phyloP scores from a whole-genome alignment of 179 eudicot species.

The Actinidia chinensis region DNA sequence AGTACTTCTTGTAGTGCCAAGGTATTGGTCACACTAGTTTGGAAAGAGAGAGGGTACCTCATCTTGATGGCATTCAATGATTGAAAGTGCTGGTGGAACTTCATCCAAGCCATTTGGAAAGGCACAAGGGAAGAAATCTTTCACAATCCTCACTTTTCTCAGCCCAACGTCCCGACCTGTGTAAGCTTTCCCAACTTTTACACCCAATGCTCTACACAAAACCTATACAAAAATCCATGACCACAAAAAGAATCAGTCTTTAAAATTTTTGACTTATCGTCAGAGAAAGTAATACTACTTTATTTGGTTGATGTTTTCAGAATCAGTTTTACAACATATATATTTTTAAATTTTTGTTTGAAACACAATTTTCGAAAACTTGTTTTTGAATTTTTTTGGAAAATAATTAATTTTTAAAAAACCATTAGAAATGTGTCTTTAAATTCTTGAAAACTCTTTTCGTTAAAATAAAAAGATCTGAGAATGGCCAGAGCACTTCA shows the following conservation, averaged over 20 bases:
- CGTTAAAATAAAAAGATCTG: neutral
- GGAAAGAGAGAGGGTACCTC: constrained; percentile 26
- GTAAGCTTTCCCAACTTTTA: constrained; percentile 44
- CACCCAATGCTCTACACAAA: constrained; percentile 52
- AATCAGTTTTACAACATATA: no score
- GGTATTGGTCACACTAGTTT: no score
- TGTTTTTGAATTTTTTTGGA: neutral
- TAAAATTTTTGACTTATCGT: no score
- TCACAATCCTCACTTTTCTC: constrained; percentile 33
- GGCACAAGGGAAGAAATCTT: constrained; percentile 20
- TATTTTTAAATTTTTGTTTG: neutral
- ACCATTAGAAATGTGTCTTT: neutral
- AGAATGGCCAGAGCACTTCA: no score
- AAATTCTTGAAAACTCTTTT: neutral
- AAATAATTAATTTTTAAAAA: neutral
- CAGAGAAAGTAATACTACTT: no score
- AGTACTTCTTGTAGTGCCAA: no score
- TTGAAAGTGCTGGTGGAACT: constrained; percentile 21
- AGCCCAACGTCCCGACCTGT: constrained; percentile 53
- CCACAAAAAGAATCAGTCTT: neutral
- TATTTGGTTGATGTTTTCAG: no score
- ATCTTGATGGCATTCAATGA: constrained; percentile 56
- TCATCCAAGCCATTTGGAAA: constrained; percentile 19
- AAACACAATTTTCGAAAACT: neutral
- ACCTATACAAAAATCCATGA: constrained; percentile 20